A percentile compares a stretch with the other conserved stretches of the same genome.
Evolutionary conservation across 768 basidiomycete species (phyloP).

Genomic region (Podaxis pistillaris): DNA sequence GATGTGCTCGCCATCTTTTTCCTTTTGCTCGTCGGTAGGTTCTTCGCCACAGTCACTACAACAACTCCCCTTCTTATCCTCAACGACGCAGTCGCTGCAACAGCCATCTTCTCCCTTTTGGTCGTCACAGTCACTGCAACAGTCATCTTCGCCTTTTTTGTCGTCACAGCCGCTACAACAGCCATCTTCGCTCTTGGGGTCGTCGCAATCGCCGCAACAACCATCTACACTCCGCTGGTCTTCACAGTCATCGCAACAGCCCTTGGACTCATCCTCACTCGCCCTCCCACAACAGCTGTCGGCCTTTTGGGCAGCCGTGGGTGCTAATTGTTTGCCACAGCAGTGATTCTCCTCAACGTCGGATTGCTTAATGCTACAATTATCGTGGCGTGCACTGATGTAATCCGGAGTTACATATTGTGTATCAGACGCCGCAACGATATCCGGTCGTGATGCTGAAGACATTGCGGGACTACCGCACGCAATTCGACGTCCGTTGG

Average conservation of each 20-base stretch:
- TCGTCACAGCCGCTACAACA: background rate
- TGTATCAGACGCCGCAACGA: background rate
- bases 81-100: too few relatives aligned
- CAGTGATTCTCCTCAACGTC: background rate
- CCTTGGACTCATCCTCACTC: background rate
- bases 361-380: background rate
- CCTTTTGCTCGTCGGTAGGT: background rate
- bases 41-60: too few relatives aligned
- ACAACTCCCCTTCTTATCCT: too few relatives aligned
- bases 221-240: background rate
- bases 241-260: background rate
- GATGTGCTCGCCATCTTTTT: background rate
- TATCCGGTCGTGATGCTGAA: background rate
- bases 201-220: too few relatives aligned
- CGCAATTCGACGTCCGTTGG: too few relatives aligned
- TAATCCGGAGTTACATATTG: background rate
- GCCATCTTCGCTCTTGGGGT: background rate
- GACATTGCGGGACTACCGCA: too few relatives aligned
- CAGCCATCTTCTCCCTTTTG: too few relatives aligned
- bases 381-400: background rate
- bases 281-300: background rate
- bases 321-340: background rate
- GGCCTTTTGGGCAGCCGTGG: background rate
- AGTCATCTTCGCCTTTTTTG: background rate
- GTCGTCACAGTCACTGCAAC: too few relatives aligned